A percentile compares a stretch with the other conserved stretches of the same genome.
These are phyloP conservation scores for Gracilariopsis chorda DNA, from an alignment of 23 red algal genomes.

Conservation along the genomic window DNA sequence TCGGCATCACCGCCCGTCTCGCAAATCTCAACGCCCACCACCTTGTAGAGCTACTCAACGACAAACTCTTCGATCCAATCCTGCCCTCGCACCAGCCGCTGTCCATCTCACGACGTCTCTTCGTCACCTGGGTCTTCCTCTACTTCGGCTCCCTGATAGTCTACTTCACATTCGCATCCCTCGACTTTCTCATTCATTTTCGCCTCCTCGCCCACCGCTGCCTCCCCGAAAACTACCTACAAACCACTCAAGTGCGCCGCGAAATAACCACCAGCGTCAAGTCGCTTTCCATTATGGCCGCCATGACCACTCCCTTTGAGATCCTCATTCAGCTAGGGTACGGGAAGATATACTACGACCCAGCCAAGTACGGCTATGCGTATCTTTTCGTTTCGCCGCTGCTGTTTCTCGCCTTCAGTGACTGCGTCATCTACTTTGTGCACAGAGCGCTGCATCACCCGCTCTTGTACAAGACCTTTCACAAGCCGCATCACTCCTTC, in stretches of 20 bases:
- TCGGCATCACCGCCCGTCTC: background rate
- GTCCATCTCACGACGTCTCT: conserved; percentile 47
- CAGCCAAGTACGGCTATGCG: conserved; percentile 61
- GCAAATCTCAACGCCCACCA: background rate
- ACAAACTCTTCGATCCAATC: background rate
- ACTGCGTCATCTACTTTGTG: conserved; percentile 96
- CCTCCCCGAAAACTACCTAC: conserved; percentile 40
- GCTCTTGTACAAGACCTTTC: conserved; percentile 81
- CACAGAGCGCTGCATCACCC: conserved; percentile 93
- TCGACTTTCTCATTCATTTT: conserved; percentile 78
- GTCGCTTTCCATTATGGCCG: conserved; percentile 83
- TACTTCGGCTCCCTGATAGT: conserved; percentile 86
- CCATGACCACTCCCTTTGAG: conserved; percentile 72
- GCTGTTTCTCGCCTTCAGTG: conserved; percentile 87
- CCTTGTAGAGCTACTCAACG: background rate
- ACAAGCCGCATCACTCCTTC: conserved; percentile 98
- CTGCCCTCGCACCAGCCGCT: conserved; percentile 32
- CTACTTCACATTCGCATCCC: conserved; percentile 76
- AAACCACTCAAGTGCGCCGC: conserved; percentile 58
- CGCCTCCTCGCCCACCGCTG: background rate
- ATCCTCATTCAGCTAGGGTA: conserved; percentile 89
- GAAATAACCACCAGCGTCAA: conserved; percentile 82
- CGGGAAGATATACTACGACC: conserved; percentile 79
- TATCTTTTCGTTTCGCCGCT: conserved; percentile 93
- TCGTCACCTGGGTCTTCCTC: conserved; percentile 89